Evolutionary conservation across 805 yeast species (phyloP).

Genomic region (Ogataea henricii): DNA sequence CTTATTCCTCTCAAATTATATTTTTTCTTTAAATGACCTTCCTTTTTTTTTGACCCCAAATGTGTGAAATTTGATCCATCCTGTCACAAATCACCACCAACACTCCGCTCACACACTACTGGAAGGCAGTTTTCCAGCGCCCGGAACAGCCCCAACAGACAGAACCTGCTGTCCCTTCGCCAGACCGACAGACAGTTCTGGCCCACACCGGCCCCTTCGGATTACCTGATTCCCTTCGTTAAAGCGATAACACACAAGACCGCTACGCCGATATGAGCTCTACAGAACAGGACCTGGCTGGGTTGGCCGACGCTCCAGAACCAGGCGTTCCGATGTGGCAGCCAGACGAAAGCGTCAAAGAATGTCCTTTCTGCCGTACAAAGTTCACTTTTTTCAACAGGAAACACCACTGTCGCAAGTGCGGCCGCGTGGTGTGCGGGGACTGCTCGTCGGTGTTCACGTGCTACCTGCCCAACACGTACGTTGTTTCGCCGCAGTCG

Average conservation of each 20-base stretch:
- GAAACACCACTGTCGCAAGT: slow-evolving; percentile 80
- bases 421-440: slow-evolving; percentile 81
- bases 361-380: slow-evolving; percentile 57
- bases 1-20: neutral
- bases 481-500: slow-evolving; percentile 56
- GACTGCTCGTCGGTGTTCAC: slow-evolving; percentile 57
- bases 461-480: slow-evolving; percentile 58
- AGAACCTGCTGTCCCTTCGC: neutral
- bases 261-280: neutral
- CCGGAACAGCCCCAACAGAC: neutral
- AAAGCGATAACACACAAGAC: neutral
- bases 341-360: slow-evolving; percentile 53
- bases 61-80: neutral
- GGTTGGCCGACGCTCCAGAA: slow-evolving; percentile 11
- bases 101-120: neutral
- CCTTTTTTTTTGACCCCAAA: neutral
- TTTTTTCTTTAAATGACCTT: neutral
- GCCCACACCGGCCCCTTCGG: neutral
- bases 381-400: slow-evolving; percentile 63
- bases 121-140: neutral
- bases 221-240: no score
- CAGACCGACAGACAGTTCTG: neutral
- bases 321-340: slow-evolving; percentile 63
- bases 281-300: neutral
- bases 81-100: neutral